These are phyloP conservation scores for Polytolypa hystricis DNA, from an alignment of 2,329 filamentous ascomycete genomes.

Conservation along the genomic window DNA sequence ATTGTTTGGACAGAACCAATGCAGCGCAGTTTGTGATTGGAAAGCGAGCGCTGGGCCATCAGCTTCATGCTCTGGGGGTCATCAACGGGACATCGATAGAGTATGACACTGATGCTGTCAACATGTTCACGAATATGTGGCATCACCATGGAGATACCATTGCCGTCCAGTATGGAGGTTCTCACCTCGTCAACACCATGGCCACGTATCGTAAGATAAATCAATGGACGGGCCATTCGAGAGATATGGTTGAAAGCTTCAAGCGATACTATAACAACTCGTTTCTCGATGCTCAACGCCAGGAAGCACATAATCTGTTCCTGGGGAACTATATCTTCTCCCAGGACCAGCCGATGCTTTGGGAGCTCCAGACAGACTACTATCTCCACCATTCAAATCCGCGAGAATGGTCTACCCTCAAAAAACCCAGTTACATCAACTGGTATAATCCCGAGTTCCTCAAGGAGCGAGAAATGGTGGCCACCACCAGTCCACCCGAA, in stretches of 20 bases:
- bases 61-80: slow-evolving; percentile 83
- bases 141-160: slow-evolving; percentile 97
- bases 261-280: slow-evolving; percentile 99
- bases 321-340: slow-evolving; percentile 88
- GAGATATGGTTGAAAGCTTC: slow-evolving; percentile 98
- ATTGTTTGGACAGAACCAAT: slow-evolving; percentile 93
- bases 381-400: slow-evolving; percentile 89
- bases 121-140: slow-evolving; percentile 96
- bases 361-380: slow-evolving; percentile 91
- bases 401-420: slow-evolving; percentile 54
- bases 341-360: slow-evolving; percentile 85
- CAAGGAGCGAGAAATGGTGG: slow-evolving; percentile 49
- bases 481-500: slow-evolving; percentile 17
- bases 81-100: slow-evolving; percentile 67
- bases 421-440: slow-evolving; percentile 63
- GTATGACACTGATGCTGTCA: slow-evolving; percentile 92
- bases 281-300: slow-evolving; percentile 91
- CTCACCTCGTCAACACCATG: slow-evolving; percentile 97
- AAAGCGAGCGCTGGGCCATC: slow-evolving; percentile 82
- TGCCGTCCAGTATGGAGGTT: slow-evolving; percentile 93
- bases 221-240: slow-evolving; percentile 93
- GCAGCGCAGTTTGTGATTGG: slow-evolving; percentile 96
- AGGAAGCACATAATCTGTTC: slow-evolving; percentile 96
- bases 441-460: slow-evolving; percentile 77
- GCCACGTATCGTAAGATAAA: slow-evolving; percentile 98